These are phyloP conservation scores for Botrytis tulipae DNA, from an alignment of 2,329 filamentous ascomycete species.

Conservation along the genomic window DNA sequence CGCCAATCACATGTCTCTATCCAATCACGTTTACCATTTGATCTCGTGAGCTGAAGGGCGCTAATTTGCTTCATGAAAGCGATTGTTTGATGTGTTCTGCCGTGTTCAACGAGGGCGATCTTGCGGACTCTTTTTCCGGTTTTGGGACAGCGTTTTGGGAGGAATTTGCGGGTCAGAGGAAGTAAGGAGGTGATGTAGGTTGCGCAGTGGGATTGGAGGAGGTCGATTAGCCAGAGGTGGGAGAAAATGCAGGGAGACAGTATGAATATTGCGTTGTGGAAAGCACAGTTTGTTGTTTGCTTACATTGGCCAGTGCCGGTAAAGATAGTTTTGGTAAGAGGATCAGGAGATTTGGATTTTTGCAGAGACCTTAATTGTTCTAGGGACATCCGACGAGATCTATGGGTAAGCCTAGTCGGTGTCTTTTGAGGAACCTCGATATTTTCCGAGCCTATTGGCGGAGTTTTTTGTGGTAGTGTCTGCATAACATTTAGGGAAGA, in stretches of 20 bases:
- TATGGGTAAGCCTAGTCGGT: neutral
- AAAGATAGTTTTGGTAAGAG: neutral
- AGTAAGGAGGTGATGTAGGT: constrained; percentile 26
- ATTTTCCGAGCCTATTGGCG: neutral
- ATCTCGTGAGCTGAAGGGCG: constrained; percentile 28
- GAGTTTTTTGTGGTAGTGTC: neutral
- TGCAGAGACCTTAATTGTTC: neutral
- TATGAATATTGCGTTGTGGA: constrained; percentile 32
- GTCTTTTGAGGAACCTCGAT: neutral
- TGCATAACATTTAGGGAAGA: neutral
- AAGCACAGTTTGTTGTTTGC: constrained; percentile 23
- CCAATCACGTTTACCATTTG: constrained; percentile 35
- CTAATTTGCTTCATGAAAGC: constrained; percentile 37
- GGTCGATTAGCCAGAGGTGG: constrained; percentile 26
- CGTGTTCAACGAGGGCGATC: constrained; percentile 41
- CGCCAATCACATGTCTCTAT: constrained; percentile 44
- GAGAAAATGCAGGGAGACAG: constrained; percentile 32
- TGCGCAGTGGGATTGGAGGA: constrained; percentile 30
- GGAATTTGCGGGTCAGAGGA: constrained; percentile 21
- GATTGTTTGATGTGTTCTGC: constrained; percentile 34
- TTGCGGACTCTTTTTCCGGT: constrained; percentile 31
- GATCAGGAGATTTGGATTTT: neutral
- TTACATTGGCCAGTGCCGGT: constrained; percentile 26
- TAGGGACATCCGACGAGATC: neutral
- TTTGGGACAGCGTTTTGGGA: constrained; percentile 25